Base-by-base conservation (phyloP, 495 filamentous ascomycete species). In the Penicillium paxilli region DNA sequence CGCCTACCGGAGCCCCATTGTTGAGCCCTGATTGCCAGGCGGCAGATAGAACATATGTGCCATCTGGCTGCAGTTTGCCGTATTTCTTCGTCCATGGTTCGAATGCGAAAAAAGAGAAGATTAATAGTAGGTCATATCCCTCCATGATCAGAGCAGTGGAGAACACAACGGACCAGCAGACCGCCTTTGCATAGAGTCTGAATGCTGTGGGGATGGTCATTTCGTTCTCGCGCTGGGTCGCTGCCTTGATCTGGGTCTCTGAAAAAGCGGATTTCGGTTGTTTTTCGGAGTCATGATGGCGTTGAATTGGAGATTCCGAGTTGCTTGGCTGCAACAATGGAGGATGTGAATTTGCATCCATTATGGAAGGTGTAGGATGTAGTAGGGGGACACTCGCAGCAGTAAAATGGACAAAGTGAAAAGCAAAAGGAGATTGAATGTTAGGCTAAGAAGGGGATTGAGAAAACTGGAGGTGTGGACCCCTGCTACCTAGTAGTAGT, bases 21-120 rank as follows among this genome's bases (percentile, higher is more conserved):
- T 75, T 81, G 16, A 89, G 72, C 17, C 83, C 86, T 5, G 85
- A 71, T 57, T 88, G 84, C 86, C 86, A 89, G 10, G 51, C 40
- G 1, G 76, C 73, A 14, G 74, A 51, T 24, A 81, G 52, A 19
- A 68, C 54, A 51, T 75, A 79, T 0, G 33, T 51, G 5, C 65
- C 71, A 38, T 72, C 62, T 5, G 54, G 23, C 14, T 50, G 49
- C 24, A 44, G 30, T 5, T 58, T 30, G 19, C 74, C 75, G 40
- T 63, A 77, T 12, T 22, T 12, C 4, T 26, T 44, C n/a, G 50
- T 24, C 41, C 57, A 61, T 0, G 40, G 17, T 0, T 22, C 38
- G 19, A 57, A 55, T 1, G 58, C 64, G 38, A 59, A 58, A n/a
- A 68, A 45, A 22, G 59, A 65, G 48, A 55, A 55, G 47, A 76